Evolutionary conservation across 306 rosid species (phyloP), one percentile per base, ranked within the genome.

Genomic region (Cicer pinnatifidum): DNA sequence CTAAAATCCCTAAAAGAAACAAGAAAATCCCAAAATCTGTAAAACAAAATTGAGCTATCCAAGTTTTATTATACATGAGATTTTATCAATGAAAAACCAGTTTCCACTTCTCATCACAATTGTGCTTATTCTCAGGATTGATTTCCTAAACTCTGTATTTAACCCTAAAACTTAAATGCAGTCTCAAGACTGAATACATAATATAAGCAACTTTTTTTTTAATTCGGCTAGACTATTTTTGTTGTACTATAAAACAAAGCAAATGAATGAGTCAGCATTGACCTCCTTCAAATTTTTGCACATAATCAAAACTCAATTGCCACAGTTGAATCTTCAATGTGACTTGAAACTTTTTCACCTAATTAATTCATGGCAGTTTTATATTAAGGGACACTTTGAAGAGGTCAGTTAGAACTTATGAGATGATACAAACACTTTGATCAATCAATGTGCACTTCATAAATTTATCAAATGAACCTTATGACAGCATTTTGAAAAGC

Each of bases 131-230:
- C 52, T 66, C 48, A 8, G 11, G 3, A 46, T 47, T 60, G 1
- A 79, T 65, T 37, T 44, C 68, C 46, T 33, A 66, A 46, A 57
- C 20, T 79, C 79, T 2, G 41, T 43, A 63, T 71, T 23, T 28
- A 78, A 15, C 60, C 60, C 68, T 2, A 60, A n/a, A 11, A 10
- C 57, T 20, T 9, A 11, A 54, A 56, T 37, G 28, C 63, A 54
- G 9, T 56, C 44, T 9, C 13, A 68, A 60, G 35, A 61, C 11
- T 48, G 79, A 62, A 75, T 37, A 37, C 75, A 72, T 11, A 28
- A 23, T 1, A 79, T 6, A 72, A 53, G n/a, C 59, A 9, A 23
- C 3, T 6, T 41, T 17, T 66, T 15, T 60, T 7, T n/a, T 35
- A 7, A 11, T 20, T 20, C 6, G 7, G 28, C 75, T 68, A 44